Evolutionary conservation across 2,329 filamentous ascomycete genomes (phyloP), one percentile per base, ranked within the genome.

Genomic region (Fusarium ramigenum): DNA sequence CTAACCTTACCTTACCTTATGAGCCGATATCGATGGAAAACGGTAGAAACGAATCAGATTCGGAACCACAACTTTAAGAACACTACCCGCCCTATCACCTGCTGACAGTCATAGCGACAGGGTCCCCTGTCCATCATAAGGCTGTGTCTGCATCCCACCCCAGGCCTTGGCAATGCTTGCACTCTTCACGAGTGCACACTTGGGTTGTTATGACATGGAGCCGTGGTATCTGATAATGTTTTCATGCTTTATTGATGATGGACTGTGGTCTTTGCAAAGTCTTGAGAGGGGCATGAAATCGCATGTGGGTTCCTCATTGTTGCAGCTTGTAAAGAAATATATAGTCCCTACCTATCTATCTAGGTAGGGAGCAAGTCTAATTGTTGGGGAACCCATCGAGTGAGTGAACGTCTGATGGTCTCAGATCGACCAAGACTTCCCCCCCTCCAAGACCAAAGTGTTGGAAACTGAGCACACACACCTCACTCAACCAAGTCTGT

Each of bases 391-490:
- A 39, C 60, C 61, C 64, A 59, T 42, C 40, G 42, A 44, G 54
- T 37, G 36, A 37, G 36, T 44, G 47, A 52, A 36, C 57, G 57
- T 62, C 52, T 61, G 47, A 65, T 63, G 64, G 56, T 39, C 39
- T 59, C 42, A 57, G 72, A 74, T 77, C 69, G 66, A 52, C 71
- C 63, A 52, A 67, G 63, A 59, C 65, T 64, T 60, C 62, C 66
- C 68, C 63, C 63, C 75, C 68, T 60, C 74, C 73, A 66, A 49
- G 60, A 77, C 75, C 76, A 62, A 59, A 64, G 63, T 39, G 64
- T 59, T 65, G 76, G 76, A 66, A 77, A 70, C 60, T 69, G 62
- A 62, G 60, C 66, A 66, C 70, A 70, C 66, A 67, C 70, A 70
- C 66, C 62, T 70, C 46, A 47, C 62, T 70, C 43, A 47, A 60